Percentiles rank a stretch among this genome's conserved stretches.
These are phyloP conservation scores for Chloranthus sessilifolius DNA, from an alignment of 164 flowering plant species.

Conservation along the genomic window DNA sequence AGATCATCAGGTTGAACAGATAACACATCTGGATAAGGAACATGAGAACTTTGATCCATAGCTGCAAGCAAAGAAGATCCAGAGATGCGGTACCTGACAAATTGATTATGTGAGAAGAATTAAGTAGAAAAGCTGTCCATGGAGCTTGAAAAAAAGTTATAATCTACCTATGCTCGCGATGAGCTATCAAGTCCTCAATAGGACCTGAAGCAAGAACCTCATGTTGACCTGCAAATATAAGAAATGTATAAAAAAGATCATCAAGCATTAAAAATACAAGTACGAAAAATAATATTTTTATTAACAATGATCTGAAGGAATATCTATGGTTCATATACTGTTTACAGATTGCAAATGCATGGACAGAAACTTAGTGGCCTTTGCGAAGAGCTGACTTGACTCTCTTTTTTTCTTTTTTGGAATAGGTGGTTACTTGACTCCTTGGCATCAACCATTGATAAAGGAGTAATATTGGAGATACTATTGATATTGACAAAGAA, in stretches of 20 bases:
- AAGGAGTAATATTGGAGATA: no score
- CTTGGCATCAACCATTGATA: no score
- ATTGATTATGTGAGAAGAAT: not conserved
- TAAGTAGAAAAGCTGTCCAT: not conserved
- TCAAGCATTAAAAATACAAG: no score
- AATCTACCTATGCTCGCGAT: constrained; percentile 91
- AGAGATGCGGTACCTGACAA: constrained; percentile 89
- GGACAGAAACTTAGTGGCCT: no score
- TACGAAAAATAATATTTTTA: no score
- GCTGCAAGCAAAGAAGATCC: constrained; percentile 97
- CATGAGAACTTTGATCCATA: constrained; percentile 95
- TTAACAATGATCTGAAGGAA: no score
- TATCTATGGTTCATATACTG: no score
- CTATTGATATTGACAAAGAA: no score
- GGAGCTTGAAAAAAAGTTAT: not conserved
- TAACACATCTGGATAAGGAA: constrained; percentile 44
- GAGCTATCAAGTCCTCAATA: constrained; percentile 97
- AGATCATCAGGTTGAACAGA: constrained; percentile 40
- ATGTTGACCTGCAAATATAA: constrained; percentile 69
- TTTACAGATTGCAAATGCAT: no score
- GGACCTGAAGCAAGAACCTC: constrained; percentile 99
- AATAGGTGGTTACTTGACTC: no score
- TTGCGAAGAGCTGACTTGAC: no score
- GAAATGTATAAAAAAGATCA: not conserved
- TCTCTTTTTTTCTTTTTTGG: no score